Evolutionary conservation across 2,329 filamentous ascomycete species (phyloP).

Genomic region (Coleophoma eucalyptorum): DNA sequence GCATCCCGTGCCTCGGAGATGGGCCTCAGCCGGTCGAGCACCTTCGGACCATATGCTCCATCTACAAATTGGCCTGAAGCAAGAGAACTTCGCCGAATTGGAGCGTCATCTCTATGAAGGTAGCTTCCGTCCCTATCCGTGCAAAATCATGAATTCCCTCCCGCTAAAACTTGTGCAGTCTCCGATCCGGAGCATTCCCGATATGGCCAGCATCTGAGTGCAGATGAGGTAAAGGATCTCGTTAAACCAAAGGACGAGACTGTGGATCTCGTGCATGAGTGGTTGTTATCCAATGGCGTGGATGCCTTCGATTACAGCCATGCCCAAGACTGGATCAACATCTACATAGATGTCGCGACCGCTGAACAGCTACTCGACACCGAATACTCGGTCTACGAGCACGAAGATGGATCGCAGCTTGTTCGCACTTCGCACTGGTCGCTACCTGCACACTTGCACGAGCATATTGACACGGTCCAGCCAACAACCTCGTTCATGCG

Average conservation of each 20-base stretch:
- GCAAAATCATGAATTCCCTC: not conserved
- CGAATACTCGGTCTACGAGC: conserved; percentile 45
- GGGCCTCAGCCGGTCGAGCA: conserved; percentile 43
- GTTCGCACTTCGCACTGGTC: conserved; percentile 21
- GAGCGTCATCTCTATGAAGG: conserved; percentile 50
- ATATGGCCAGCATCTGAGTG: conserved; percentile 50
- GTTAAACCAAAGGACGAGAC: conserved; percentile 47
- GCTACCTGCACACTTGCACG: conserved; percentile 15
- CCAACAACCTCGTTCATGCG: conserved; percentile 24
- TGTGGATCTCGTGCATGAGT: conserved; percentile 45
- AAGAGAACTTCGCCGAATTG: conserved; percentile 49
- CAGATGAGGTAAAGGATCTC: conserved; percentile 47
- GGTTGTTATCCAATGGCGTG: conserved; percentile 49
- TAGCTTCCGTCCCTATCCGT: conserved; percentile 13
- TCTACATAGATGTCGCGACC: conserved; percentile 43
- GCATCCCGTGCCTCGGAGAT: conserved; percentile 47
- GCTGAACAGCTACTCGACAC: conserved; percentile 50
- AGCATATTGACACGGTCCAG: conserved; percentile 20
- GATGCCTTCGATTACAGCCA: conserved; percentile 30
- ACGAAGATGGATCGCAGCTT: conserved; percentile 35
- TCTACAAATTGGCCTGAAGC: conserved; percentile 55
- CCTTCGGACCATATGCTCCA: conserved; percentile 45
- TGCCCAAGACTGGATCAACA: conserved; percentile 50
- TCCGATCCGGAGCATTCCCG: conserved; percentile 47
- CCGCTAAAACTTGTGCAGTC: conserved; percentile 32